phyloP scores from a whole-genome alignment of 2,329 filamentous ascomycete species.

The Canariomyces notabilis region DNA sequence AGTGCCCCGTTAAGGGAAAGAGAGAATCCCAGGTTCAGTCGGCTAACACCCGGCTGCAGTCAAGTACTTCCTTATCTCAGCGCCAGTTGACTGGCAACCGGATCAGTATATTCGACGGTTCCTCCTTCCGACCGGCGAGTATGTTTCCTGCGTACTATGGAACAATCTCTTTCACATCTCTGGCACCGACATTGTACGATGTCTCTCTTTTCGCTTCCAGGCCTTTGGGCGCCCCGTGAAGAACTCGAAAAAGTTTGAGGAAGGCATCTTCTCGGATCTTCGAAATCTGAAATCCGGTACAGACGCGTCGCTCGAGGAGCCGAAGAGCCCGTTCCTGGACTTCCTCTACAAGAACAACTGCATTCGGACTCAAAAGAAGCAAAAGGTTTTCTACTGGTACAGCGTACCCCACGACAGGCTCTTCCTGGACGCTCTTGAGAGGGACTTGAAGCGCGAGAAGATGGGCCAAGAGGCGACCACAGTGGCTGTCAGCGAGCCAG shows the following conservation, averaged over 20 bases:
- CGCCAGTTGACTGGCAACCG: slow-evolving; percentile 93
- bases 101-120: slow-evolving; percentile 97
- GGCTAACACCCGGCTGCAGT: slow-evolving; percentile 48
- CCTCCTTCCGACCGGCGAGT: slow-evolving; percentile 93
- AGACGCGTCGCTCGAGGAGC: slow-evolving; percentile 95
- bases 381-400: slow-evolving; percentile 99
- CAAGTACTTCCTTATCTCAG: slow-evolving; percentile 99
- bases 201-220: slow-evolving; percentile 95
- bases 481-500: slow-evolving; percentile 92
- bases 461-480: slow-evolving; percentile 98
- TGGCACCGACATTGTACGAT: slow-evolving; percentile 97
- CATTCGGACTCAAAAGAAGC: slow-evolving; percentile 99
- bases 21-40: neutral
- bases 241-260: slow-evolving; percentile 99
- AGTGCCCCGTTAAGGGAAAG: slow-evolving; percentile 35
- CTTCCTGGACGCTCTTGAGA: slow-evolving; percentile 94
- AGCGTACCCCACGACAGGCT: slow-evolving; percentile 96
- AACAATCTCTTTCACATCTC: slow-evolving; percentile 99
- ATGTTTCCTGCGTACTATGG: slow-evolving; percentile 97
- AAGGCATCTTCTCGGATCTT: slow-evolving; percentile 97
- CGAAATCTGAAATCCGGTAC: slow-evolving; percentile 97
- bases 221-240: slow-evolving; percentile 97
- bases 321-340: slow-evolving; percentile 96
- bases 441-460: slow-evolving; percentile 97
- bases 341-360: slow-evolving; percentile 99